Percentiles rank a stretch among this genome's conserved stretches.
phyloP scores from a whole-genome alignment of 2,329 filamentous ascomycete species.

The Aspergillus pseudoviridinutans region DNA sequence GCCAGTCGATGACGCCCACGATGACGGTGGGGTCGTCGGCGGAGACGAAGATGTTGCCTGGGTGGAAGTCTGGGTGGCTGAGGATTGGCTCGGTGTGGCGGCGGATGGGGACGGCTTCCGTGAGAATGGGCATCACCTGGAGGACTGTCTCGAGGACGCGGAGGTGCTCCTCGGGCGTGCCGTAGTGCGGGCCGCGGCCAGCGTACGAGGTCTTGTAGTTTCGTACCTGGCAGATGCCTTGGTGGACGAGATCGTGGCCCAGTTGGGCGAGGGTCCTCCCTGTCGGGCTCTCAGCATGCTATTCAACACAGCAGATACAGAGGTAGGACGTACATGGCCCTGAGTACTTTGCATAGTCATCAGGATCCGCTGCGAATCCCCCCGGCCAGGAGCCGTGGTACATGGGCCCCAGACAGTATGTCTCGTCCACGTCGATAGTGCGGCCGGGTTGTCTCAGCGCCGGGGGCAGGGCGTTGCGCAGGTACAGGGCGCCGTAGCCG shows the following conservation, averaged over 20 bases:
- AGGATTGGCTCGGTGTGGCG: conserved; percentile 12
- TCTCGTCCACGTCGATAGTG: conserved; percentile 10
- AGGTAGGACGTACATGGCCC: conserved; percentile 13
- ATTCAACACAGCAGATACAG: background rate
- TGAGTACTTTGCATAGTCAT: conserved; percentile 10
- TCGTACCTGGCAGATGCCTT: conserved; percentile 11
- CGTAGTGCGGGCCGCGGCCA: conserved; percentile 13
- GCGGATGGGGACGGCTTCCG: background rate
- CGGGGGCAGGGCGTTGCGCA: conserved; percentile 6
- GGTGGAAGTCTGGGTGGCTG: conserved; percentile 16
- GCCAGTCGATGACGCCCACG: conserved; percentile 18
- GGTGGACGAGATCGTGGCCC: conserved; percentile 7
- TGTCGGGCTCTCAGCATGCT: background rate
- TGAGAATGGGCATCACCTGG: conserved; percentile 8
- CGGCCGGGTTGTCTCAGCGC: background rate
- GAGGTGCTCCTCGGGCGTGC: conserved; percentile 12
- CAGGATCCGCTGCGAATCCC: conserved; percentile 8
- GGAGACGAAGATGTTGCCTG: conserved; percentile 21
- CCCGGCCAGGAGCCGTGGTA: conserved; percentile 16
- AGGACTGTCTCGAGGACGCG: conserved; percentile 6
- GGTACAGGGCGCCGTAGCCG: conserved; percentile 7
- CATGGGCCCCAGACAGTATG: conserved; percentile 14
- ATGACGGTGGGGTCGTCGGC: conserved; percentile 16
- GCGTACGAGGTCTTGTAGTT: conserved; percentile 10
- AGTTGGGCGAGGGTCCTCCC: conserved; percentile 11